phyloP scores from a whole-genome alignment of 306 rosid genomes.

The Vigna angularis region DNA sequence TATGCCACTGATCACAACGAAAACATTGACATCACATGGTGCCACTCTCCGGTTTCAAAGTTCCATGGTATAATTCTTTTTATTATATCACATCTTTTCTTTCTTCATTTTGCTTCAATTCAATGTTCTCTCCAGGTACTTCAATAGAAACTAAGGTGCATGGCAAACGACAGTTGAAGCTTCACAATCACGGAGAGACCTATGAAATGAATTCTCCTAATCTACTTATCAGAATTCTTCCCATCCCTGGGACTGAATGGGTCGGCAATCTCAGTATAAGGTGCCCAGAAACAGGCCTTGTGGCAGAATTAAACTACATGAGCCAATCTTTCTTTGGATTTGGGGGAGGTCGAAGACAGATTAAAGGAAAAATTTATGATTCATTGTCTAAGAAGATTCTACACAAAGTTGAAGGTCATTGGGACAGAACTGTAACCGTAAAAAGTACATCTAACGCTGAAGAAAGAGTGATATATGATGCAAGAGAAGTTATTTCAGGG shows the following conservation, averaged over 20 bases:
- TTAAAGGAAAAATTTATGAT: conserved; percentile 70
- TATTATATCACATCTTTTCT: background rate
- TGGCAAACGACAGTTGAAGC: conserved; percentile 65
- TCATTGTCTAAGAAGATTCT: conserved; percentile 55
- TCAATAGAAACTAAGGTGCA: conserved; percentile 61
- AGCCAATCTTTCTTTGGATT: conserved; percentile 62
- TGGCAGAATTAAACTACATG: conserved; percentile 62
- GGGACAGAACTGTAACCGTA: conserved; percentile 76
- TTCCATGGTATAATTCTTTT: conserved; percentile 56
- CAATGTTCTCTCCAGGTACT: conserved; percentile 48
- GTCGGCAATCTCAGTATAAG: conserved; percentile 59
- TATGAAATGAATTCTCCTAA: conserved; percentile 69
- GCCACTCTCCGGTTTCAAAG: conserved; percentile 59
- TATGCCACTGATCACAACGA: conserved; percentile 71
- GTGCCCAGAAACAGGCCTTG: conserved; percentile 68
- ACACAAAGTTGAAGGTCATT: conserved; percentile 70
- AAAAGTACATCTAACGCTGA: conserved; percentile 53
- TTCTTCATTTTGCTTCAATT: background rate
- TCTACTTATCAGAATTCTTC: conserved; percentile 61
- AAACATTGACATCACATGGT: conserved; percentile 64
- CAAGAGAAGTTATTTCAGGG: conserved; percentile 64
- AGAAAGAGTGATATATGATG: conserved; percentile 62
- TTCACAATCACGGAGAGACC: conserved; percentile 70
- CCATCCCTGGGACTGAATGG: conserved; percentile 66
- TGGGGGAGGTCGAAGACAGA: conserved; percentile 51